Percentiles rank a stretch among this genome's conserved stretches.
phyloP scores from a whole-genome alignment of 768 basidiomycete genomes.

The Tricholoma saponaceum region DNA sequence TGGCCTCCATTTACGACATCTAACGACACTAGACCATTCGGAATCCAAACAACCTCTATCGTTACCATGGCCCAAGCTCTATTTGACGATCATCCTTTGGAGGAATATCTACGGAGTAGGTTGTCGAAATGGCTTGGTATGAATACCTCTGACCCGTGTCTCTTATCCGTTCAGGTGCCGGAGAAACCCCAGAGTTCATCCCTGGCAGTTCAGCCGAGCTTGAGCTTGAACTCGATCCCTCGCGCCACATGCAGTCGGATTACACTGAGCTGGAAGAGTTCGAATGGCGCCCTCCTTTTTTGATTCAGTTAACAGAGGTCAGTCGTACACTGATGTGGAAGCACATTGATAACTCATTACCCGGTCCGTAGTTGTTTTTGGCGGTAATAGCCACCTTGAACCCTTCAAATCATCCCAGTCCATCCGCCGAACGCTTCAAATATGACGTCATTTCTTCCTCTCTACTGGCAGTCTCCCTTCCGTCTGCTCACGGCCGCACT shows the following conservation, averaged over 20 bases:
- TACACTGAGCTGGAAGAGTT: constrained; percentile 15
- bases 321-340: constrained; percentile 14
- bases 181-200: constrained; percentile 52
- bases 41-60: background rate
- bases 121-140: constrained; percentile 4
- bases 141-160: background rate
- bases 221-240: constrained; percentile 34
- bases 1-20: constrained; percentile 9
- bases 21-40: constrained; percentile 13
- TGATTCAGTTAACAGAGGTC: constrained; percentile 37
- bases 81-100: constrained; percentile 74
- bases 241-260: constrained; percentile 23
- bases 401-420: constrained; percentile 32
- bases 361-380: constrained; percentile 30
- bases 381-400: constrained; percentile 33
- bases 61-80: constrained; percentile 67
- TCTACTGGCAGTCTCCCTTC: constrained; percentile 54
- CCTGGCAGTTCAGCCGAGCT: constrained; percentile 48
- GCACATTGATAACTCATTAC: background rate
- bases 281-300: constrained; percentile 35
- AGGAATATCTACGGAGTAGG: constrained; percentile 67
- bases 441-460: constrained; percentile 81
- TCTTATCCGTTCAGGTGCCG: constrained; percentile 41
- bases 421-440: constrained; percentile 78
- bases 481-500: constrained; percentile 28